A percentile compares a stretch with the other conserved stretches of the same genome.
Evolutionary conservation across 2,329 filamentous ascomycete species (phyloP).

Genomic region (Trichoderma sp.): DNA sequence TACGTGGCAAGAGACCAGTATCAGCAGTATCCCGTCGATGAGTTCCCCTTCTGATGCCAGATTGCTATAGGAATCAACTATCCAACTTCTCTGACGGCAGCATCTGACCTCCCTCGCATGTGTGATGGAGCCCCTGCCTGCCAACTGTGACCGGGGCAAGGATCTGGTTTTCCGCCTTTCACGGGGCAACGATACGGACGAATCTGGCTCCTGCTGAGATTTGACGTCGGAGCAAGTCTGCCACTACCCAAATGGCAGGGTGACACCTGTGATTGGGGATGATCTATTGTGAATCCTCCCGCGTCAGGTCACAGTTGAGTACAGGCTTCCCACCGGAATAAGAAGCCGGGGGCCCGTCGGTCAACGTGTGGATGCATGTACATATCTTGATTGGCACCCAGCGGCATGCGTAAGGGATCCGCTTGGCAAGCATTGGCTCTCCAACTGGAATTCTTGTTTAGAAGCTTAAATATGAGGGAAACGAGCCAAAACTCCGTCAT

Average conservation of each 20-base stretch:
- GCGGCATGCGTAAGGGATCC: neutral
- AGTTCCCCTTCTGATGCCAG: too few relatives aligned
- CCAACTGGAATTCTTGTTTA: too few relatives aligned
- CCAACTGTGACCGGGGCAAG: neutral
- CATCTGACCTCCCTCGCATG: neutral
- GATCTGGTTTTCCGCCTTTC: neutral
- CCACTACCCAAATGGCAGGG: neutral
- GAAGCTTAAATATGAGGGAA: neutral
- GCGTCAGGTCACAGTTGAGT: neutral
- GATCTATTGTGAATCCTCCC: neutral
- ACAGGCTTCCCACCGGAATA: neutral
- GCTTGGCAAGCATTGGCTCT: constrained; percentile 3
- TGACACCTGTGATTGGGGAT: neutral
- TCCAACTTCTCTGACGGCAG: neutral
- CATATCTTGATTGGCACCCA: neutral
- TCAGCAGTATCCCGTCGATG: too few relatives aligned
- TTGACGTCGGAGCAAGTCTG: constrained; percentile 3
- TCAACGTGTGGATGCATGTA: constrained; percentile 9
- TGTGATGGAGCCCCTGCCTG: neutral
- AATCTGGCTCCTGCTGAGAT: neutral
- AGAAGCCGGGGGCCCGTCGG: constrained; percentile 9
- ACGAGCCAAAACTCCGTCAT: neutral
- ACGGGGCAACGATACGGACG: neutral
- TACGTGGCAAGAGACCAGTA: neutral
- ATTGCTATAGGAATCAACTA: too few relatives aligned